Evolutionary conservation across 140 eudicot species (phyloP).

Genomic region (Ambrosia hybrid): DNA sequence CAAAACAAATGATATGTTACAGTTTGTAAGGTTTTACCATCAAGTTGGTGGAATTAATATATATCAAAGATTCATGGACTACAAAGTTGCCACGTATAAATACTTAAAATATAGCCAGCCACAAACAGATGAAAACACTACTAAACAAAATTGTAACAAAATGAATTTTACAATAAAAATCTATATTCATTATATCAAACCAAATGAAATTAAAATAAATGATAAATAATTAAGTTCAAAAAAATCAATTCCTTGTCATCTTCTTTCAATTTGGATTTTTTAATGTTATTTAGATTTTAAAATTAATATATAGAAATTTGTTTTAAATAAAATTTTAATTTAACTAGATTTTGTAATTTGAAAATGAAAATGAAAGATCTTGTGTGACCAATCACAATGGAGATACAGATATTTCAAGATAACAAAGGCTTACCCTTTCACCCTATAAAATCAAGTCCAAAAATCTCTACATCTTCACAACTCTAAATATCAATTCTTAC

Average conservation of each 20-base stretch:
- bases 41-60: neutral
- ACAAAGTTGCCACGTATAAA: constrained; percentile 6
- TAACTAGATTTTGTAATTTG: neutral
- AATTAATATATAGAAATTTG: neutral
- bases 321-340: neutral
- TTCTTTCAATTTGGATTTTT: neutral
- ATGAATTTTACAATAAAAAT: neutral
- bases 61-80: neutral
- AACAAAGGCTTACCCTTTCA: neutral
- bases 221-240: neutral
- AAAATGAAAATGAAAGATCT: neutral
- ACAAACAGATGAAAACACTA: neutral
- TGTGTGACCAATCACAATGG: neutral
- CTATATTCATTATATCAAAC: neutral
- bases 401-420: neutral
- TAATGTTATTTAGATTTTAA: neutral
- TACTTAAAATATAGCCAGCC: neutral
- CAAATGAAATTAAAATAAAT: neutral
- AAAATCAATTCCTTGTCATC: neutral
- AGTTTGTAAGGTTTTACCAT: neutral
- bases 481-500: neutral
- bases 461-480: neutral
- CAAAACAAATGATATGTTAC: neutral
- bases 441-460: neutral
- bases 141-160: neutral